Percentiles rank a stretch among this genome's conserved stretches.
Conservation (phyloP, 202 grass and related monocot genomes). For the Alloteropsis angusta region DNA sequence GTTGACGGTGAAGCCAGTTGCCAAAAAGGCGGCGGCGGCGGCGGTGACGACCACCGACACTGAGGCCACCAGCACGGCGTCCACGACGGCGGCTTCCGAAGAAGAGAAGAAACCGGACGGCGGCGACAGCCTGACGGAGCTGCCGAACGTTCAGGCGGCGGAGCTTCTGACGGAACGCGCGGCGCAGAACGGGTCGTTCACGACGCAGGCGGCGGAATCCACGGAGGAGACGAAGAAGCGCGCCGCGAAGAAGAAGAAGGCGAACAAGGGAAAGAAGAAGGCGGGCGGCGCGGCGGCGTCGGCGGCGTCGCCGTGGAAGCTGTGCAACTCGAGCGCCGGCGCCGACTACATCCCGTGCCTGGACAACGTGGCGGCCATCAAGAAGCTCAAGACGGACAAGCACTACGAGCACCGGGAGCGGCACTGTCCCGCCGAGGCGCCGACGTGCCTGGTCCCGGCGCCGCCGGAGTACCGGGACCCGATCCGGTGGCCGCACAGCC, state of each 20-base stretch:
- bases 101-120: conserved; percentile 15
- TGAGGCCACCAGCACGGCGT: not conserved
- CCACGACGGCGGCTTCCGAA: not conserved
- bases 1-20: conserved; percentile 10
- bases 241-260: not conserved
- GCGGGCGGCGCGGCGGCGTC: not conserved
- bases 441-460: conserved; percentile 67
- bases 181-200: conserved; percentile 70
- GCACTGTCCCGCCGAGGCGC: conserved; percentile 52
- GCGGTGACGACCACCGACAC: not conserved
- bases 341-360: conserved; percentile 93
- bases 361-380: conserved; percentile 74
- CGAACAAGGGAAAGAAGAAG: not conserved
- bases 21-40: not conserved
- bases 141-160: conserved; percentile 48
- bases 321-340: conserved; percentile 68
- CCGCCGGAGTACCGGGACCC: conserved; percentile 51
- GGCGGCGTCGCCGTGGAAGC: conserved; percentile 33
- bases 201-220: conserved; percentile 73
- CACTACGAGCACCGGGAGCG: conserved; percentile 96
- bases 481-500: conserved; percentile 80
- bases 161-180: conserved; percentile 66
- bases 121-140: conserved; percentile 6
- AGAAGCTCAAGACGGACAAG: conserved; percentile 42
- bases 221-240: conserved; percentile 63